phyloP scores from a whole-genome alignment of 108 stramenopile species.

The Skeletonema menzelii region DNA sequence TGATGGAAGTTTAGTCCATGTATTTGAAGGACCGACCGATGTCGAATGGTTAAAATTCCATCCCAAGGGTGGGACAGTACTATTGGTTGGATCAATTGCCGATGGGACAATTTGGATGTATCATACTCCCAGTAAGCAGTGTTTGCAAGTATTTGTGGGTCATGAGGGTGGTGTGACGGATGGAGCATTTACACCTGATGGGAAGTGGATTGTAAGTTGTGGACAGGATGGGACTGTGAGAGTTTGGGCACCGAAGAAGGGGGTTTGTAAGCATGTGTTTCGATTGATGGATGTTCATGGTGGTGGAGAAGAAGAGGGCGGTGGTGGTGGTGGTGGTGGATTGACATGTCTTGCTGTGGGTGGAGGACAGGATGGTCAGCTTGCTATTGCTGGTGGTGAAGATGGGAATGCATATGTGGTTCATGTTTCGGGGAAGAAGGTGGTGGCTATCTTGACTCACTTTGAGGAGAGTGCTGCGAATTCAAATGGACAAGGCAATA shows the following conservation, averaged over 20 bases:
- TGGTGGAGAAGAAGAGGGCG: slow-evolving; percentile 9
- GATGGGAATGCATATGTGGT: slow-evolving; percentile 90
- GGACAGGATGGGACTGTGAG: slow-evolving; percentile 88
- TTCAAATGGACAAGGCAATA: not conserved
- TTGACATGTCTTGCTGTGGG: slow-evolving; percentile 74
- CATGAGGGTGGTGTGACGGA: slow-evolving; percentile 89
- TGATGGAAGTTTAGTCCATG: slow-evolving; percentile 53
- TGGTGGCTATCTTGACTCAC: slow-evolving; percentile 84
- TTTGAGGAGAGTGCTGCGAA: slow-evolving; percentile 40
- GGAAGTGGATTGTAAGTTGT: slow-evolving; percentile 84
- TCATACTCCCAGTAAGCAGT: slow-evolving; percentile 83
- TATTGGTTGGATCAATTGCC: slow-evolving; percentile 86
- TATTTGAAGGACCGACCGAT: slow-evolving; percentile 94
- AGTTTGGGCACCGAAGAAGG: slow-evolving; percentile 93
- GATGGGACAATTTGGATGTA: slow-evolving; percentile 98
- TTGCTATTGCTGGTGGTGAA: slow-evolving; percentile 78
- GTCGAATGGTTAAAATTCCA: slow-evolving; percentile 95
- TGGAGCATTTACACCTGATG: slow-evolving; percentile 86
- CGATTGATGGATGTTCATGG: slow-evolving; percentile 40
- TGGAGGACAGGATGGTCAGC: slow-evolving; percentile 52
- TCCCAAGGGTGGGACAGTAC: slow-evolving; percentile 87
- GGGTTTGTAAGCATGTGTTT: slow-evolving; percentile 86
- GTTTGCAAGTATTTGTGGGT: slow-evolving; percentile 96
- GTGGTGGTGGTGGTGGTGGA: slow-evolving; percentile 43
- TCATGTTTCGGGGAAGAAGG: slow-evolving; percentile 80